Conservation (phyloP, 257 asterid species). For the Ocimum tenuiflorum region DNA sequence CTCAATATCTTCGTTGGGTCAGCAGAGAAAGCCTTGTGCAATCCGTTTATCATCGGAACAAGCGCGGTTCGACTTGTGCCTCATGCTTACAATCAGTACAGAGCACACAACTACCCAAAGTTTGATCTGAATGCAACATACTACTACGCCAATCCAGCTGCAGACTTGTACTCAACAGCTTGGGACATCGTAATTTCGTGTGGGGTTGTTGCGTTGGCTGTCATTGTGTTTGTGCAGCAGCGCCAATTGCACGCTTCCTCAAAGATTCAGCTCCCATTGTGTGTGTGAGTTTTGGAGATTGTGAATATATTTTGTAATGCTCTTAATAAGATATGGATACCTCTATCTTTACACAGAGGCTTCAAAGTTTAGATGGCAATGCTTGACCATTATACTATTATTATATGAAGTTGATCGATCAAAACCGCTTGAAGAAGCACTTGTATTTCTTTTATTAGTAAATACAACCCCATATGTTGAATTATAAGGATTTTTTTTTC, state of each 20-base stretch:
- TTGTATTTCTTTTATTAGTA: too few species aligned
- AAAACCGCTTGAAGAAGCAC: too few species aligned
- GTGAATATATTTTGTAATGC: too few species aligned
- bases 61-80: slow-evolving; percentile 47
- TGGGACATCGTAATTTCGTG: slow-evolving; percentile 59
- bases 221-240: not conserved
- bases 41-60: slow-evolving; percentile 39
- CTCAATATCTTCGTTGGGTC: slow-evolving; percentile 34
- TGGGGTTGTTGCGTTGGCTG: not conserved
- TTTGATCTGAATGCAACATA: slow-evolving; percentile 26
- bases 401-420: too few species aligned
- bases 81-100: slow-evolving; percentile 54
- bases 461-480: too few species aligned
- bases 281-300: too few species aligned
- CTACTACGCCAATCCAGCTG: slow-evolving; percentile 43
- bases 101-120: slow-evolving; percentile 25
- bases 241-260: not conserved
- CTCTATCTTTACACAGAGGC: too few species aligned
- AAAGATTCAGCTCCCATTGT: not conserved
- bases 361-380: too few species aligned
- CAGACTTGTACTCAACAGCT: slow-evolving; percentile 48
- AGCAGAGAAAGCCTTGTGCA: slow-evolving; percentile 29
- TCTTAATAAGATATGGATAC: too few species aligned
- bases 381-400: too few species aligned
- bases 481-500: too few species aligned